Conservation (phyloP, 306 rosid genomes). For the Prunus dulcis region DNA sequence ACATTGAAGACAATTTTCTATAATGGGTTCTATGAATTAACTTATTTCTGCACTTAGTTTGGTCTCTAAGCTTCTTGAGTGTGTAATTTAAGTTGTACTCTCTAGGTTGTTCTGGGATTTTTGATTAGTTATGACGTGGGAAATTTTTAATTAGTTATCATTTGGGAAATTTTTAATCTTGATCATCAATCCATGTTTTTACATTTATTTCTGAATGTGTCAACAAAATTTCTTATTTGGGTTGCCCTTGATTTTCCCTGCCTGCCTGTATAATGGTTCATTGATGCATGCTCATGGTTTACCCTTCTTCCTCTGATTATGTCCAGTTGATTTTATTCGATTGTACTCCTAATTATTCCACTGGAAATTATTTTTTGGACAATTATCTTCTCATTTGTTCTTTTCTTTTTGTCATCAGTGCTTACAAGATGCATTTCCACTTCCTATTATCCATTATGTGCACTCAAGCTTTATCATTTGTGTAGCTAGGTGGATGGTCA, state of each 20-base stretch:
- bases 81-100: neutral
- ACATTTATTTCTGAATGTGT: neutral
- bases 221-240: neutral
- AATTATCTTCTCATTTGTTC: neutral
- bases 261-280: neutral
- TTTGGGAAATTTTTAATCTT: slow-evolving; percentile 11
- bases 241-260: neutral
- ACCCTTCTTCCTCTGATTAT: neutral
- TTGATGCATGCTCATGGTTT: slow-evolving; percentile 17
- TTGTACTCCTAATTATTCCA: neutral
- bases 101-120: neutral
- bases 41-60: slow-evolving; percentile 12
- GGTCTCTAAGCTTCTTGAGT: slow-evolving; percentile 14
- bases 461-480: neutral
- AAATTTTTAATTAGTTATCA: slow-evolving; percentile 2
- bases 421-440: neutral
- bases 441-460: neutral
- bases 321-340: neutral
- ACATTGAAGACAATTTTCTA: slow-evolving; percentile 8
- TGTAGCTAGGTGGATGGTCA: neutral
- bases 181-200: slow-evolving; percentile 15
- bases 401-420: neutral
- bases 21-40: slow-evolving; percentile 13
- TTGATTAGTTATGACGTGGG: neutral
- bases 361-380: too few species aligned